Percentiles rank a stretch among this genome's conserved stretches.
phyloP scores from a whole-genome alignment of 208 protist genomes.

The Leishmania braziliensis region DNA sequence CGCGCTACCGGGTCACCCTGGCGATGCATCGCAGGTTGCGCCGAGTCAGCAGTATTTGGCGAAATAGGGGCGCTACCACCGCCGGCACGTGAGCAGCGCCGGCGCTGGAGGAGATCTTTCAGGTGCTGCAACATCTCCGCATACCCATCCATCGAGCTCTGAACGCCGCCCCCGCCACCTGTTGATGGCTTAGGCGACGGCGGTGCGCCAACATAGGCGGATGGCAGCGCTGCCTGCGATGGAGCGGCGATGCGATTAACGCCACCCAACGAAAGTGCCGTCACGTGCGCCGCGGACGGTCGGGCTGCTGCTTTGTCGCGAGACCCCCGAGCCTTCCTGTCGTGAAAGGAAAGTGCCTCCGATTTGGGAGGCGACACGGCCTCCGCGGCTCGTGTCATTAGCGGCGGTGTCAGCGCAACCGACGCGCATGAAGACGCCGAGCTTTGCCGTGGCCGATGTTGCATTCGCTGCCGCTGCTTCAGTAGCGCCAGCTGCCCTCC shows the following conservation, averaged over 20 bases:
- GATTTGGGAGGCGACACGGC: slow-evolving; percentile 5
- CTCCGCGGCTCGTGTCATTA: slow-evolving; percentile 6
- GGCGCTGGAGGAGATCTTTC: slow-evolving; percentile 67
- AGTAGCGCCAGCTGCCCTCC: slow-evolving; percentile 55
- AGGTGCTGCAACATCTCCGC: slow-evolving; percentile 86
- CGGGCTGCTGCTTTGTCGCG: background rate
- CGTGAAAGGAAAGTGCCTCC: slow-evolving; percentile 1
- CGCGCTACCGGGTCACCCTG: background rate
- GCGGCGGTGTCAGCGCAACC: slow-evolving; percentile 1
- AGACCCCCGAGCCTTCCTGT: background rate
- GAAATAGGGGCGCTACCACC: slow-evolving; percentile 27
- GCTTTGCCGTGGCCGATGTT: slow-evolving; percentile 4
- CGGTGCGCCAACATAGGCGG: background rate
- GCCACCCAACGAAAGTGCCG: slow-evolving; percentile 39
- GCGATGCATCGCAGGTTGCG: background rate
- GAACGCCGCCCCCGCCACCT: slow-evolving; percentile 15
- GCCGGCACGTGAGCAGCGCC: slow-evolving; percentile 23
- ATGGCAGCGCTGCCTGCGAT: background rate
- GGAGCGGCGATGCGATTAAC: slow-evolving; percentile 1
- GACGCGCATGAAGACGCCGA: slow-evolving; percentile 8
- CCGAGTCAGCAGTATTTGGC: slow-evolving; percentile 4
- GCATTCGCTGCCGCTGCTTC: slow-evolving; percentile 56
- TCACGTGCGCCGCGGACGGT: slow-evolving; percentile 13
- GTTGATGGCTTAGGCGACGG: slow-evolving; percentile 11
- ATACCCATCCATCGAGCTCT: slow-evolving; percentile 66